Evolutionary conservation across 805 yeast species (phyloP).

Genomic region (Candida ulmi): DNA sequence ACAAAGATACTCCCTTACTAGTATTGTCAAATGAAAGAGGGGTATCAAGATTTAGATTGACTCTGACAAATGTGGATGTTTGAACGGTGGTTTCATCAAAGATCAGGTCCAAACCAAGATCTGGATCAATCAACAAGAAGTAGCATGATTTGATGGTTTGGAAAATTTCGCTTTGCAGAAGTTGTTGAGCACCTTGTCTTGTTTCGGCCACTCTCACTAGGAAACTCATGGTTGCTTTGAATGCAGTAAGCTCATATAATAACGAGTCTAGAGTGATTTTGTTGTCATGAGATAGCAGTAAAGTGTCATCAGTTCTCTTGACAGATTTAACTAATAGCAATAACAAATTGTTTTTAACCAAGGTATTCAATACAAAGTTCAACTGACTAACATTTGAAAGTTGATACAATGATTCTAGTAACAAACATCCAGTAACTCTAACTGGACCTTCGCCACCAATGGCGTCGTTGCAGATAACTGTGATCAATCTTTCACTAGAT

Average conservation of each 20-base stretch:
- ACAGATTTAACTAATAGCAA: conserved; percentile 60
- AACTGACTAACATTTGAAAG: conserved; percentile 45
- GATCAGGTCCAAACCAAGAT: conserved; percentile 57
- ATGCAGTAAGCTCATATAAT: conserved; percentile 71
- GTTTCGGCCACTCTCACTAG: conserved; percentile 72
- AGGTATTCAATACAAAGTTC: conserved; percentile 51
- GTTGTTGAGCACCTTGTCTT: conserved; percentile 68
- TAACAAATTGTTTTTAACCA: conserved; percentile 63
- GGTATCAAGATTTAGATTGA: conserved; percentile 47
- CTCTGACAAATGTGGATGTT: conserved; percentile 30
- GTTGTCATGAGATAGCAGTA: conserved; percentile 31
- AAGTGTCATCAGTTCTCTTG: conserved; percentile 61
- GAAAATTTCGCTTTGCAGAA: conserved; percentile 71
- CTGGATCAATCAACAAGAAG: conserved; percentile 69
- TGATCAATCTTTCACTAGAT: conserved; percentile 59
- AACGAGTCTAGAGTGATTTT: conserved; percentile 45
- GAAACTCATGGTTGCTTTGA: conserved; percentile 64
- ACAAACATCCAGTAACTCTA: conserved; percentile 68
- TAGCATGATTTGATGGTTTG: conserved; percentile 49
- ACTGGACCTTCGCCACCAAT: conserved; percentile 72
- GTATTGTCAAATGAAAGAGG: conserved; percentile 35
- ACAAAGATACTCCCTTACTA: conserved; percentile 41
- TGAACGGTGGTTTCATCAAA: conserved; percentile 31
- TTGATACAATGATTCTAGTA: conserved; percentile 63
- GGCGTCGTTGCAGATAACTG: conserved; percentile 69